Conservation (phyloP, 495 filamentous ascomycete species). For the Aspergillus asperescens region DNA sequence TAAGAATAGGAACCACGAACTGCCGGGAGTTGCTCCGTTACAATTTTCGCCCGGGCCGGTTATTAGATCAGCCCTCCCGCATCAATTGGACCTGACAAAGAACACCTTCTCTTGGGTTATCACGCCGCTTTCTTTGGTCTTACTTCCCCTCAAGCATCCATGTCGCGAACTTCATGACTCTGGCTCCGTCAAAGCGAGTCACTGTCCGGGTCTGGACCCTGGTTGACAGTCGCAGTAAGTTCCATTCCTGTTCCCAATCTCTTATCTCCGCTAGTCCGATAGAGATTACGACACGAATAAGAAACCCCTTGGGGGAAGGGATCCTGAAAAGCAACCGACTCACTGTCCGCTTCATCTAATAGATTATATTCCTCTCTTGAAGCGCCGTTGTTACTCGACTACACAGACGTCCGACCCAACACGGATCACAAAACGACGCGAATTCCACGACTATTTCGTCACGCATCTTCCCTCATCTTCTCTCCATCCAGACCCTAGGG, state of each 20-base stretch:
- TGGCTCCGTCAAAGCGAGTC: slow-evolving; percentile 38
- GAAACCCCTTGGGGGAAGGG: background rate
- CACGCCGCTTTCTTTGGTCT: slow-evolving; percentile 3
- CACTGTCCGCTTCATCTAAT: background rate
- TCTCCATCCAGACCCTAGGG: slow-evolving; percentile 78
- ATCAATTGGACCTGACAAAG: slow-evolving; percentile 1
- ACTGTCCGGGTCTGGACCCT: slow-evolving; percentile 40
- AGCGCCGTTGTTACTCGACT: slow-evolving; percentile 22
- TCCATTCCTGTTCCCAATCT: background rate
- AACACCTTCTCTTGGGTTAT: slow-evolving; percentile 8
- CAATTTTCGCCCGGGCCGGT: slow-evolving; percentile 15
- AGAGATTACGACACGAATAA: slow-evolving; percentile 3
- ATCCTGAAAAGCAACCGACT: background rate
- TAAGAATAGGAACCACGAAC: slow-evolving; percentile 12
- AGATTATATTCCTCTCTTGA: slow-evolving; percentile 11
- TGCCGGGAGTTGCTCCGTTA: slow-evolving; percentile 15
- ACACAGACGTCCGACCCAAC: slow-evolving; percentile 16
- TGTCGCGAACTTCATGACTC: slow-evolving; percentile 44
- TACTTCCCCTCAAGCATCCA: slow-evolving; percentile 11
- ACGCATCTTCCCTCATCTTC: slow-evolving; percentile 92
- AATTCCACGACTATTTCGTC: slow-evolving; percentile 95
- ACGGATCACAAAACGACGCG: slow-evolving; percentile 37
- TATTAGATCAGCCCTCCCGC: slow-evolving; percentile 15
- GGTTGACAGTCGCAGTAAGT: slow-evolving; percentile 36
- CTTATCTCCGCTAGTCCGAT: slow-evolving; percentile 21